Evolutionary conservation across 306 rosid genomes (phyloP), one percentile per base, ranked within the genome.

Genomic region (Datisca glomerata): DNA sequence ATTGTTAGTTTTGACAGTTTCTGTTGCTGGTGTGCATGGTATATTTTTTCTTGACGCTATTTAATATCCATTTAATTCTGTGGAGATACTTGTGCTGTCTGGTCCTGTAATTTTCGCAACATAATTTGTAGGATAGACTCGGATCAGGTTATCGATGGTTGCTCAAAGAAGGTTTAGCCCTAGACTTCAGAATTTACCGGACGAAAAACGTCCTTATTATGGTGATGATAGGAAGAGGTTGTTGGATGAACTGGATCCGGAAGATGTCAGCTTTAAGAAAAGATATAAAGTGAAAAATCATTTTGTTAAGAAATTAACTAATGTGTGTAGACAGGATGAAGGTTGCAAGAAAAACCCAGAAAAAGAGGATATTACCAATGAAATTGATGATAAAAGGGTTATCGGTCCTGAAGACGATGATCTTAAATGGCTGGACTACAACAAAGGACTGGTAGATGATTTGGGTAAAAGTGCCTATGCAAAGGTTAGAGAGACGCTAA

Each of bases 401-500:
- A 9, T 31, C 17, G 19, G 42, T 37, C 19, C 15, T 14, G 35
- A 18, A 35, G 60, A 8, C n/a, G 8, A 11, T 37, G 35, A n/a
- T 38, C 11, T 14, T 14, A 23, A 39, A 15, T 35, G 23, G 54
- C 18, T 24, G 39, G 47, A 16, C 18, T 5, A 13, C 6, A 4
- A 12, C 3, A 20, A 17, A 16, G 43, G 54, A 34, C n/a, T 4
- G 31, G 7, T 36, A 4, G 51, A 68, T 52, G 45, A 9, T 12
- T 18, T 17, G 0, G 59, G 46, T 6, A 41, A 18, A 8, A 56
- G 56, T 29, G 49, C n/a, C 8, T n/a, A 19, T 21, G 51, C 43
- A 0, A 43, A 45, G 13, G 56, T 63, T 35, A 63, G 53, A 45
- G 65, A 57, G 50, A 57, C 70, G 0, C 20, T 63, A n/a, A 37